A percentile compares a stretch with the other conserved stretches of the same genome.
Conservation (phyloP, 192 early-diverging fungal genomes). For the Rhizoclosmatium globosum region DNA sequence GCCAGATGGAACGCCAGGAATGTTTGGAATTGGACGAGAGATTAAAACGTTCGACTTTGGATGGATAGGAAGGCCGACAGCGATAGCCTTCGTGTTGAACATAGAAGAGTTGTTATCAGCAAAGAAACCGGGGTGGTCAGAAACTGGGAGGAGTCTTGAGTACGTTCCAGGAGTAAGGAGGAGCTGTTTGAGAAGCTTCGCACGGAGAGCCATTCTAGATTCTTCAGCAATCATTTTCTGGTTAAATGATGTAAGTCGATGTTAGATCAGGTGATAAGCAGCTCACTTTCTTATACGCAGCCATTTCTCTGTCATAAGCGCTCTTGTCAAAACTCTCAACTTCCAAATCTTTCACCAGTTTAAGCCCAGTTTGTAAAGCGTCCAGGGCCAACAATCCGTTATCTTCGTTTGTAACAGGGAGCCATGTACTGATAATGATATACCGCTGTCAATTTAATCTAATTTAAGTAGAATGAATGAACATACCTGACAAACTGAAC, state of each 20-base stretch:
- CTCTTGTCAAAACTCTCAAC: conserved; percentile 43
- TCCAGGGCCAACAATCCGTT: conserved; percentile 56
- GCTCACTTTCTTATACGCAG: conserved; percentile 41
- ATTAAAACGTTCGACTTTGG: conserved; percentile 61
- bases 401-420: conserved; percentile 63
- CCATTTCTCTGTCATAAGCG: conserved; percentile 47
- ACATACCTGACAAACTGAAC: conserved; percentile 55
- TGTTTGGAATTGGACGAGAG: conserved; percentile 56
- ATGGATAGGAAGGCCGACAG: conserved; percentile 63
- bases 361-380: conserved; percentile 50
- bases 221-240: conserved; percentile 51
- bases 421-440: conserved; percentile 51
- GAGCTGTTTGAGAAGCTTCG: conserved; percentile 57
- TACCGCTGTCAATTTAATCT: not conserved
- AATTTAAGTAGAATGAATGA: conserved; percentile 2
- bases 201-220: conserved; percentile 54
- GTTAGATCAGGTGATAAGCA: not conserved
- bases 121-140: conserved; percentile 63
- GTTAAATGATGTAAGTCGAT: not conserved
- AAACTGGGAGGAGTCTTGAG: conserved; percentile 51
- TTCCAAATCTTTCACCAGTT: conserved; percentile 43
- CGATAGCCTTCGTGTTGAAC: conserved; percentile 58
- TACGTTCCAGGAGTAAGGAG: conserved; percentile 59
- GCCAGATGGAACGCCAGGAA: conserved; percentile 62
- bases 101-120: conserved; percentile 52